These are phyloP conservation scores for Dothistroma septosporum DNA, from an alignment of 2,329 filamentous ascomycete species.

Conservation along the genomic window DNA sequence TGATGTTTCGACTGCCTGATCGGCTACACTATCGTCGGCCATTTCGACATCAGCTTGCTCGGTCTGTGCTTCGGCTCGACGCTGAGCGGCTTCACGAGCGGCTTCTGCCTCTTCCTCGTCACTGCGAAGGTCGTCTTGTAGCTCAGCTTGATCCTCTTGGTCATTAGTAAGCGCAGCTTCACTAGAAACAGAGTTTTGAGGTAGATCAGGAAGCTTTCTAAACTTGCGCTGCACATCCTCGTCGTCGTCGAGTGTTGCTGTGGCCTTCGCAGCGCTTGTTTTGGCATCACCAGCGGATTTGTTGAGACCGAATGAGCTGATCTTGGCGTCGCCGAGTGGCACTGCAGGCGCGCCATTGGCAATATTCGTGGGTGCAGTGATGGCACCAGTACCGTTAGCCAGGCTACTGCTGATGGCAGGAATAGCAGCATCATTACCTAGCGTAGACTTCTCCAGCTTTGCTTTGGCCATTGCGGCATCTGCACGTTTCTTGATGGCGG, in stretches of 20 bases:
- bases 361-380: slow-evolving; percentile 38
- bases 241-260: slow-evolving; percentile 82
- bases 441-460: slow-evolving; percentile 49
- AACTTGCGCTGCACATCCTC: slow-evolving; percentile 82
- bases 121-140: slow-evolving; percentile 71
- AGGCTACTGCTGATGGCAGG: slow-evolving; percentile 33
- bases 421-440: slow-evolving; percentile 54
- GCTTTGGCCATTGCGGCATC: slow-evolving; percentile 52
- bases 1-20: slow-evolving; percentile 23
- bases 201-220: slow-evolving; percentile 76
- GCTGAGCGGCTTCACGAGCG: slow-evolving; percentile 73
- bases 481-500: slow-evolving; percentile 77
- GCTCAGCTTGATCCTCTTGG: slow-evolving; percentile 44
- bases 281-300: slow-evolving; percentile 61
- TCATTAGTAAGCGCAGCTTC: slow-evolving; percentile 54
- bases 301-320: slow-evolving; percentile 78
- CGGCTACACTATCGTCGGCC: slow-evolving; percentile 36
- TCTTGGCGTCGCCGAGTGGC: slow-evolving; percentile 50
- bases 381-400: slow-evolving; percentile 36
- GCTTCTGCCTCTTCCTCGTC: slow-evolving; percentile 87
- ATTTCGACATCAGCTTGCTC: slow-evolving; percentile 49
- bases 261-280: slow-evolving; percentile 58
- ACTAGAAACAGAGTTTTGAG: slow-evolving; percentile 52
- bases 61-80: slow-evolving; percentile 55
- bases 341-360: slow-evolving; percentile 34